Base-by-base conservation (phyloP, 306 rosid genomes). In the Phaseolus lunatus region DNA sequence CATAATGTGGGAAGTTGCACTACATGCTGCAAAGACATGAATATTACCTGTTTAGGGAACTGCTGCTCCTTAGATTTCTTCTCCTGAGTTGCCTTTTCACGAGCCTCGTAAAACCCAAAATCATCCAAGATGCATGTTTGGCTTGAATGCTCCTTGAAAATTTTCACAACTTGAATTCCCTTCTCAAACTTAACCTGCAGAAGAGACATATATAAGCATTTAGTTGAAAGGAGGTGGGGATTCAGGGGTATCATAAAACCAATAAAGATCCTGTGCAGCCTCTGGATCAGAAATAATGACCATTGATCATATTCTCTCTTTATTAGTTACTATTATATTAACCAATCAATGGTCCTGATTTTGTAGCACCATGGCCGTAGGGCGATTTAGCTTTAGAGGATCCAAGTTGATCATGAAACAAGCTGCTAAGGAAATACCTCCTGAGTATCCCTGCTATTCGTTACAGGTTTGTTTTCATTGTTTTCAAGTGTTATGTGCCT, bases 361-460 rank as follows among this genome's bases (percentile, higher is more conserved):
- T 37, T 37, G 43, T 12, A 37, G 12, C 43, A 37, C 43, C 7
- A 3, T 37, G 43, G 43, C 43, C 9, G 43, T 9, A 31, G 35
- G 3, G 31, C 7, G 41, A 35, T 35, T 35, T 35, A 35, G 35
- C 35, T 31, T 5, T 5, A 31, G 37, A 33, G 39, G 39, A 33
- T 33, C 39, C 39, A 39, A 9, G 13, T 39, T 39, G 44, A 37
- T 37, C 43, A 68, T 33, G 43, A 80, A 80, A 58, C 52, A 72
- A 72, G 57, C 10, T 35, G 49, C 48, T 20, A 50, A 11, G 71
- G 12, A 56, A 58, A 82, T 85, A 87, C 90, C 90, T 87, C 90
- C 22, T 84, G 90, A 24, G 90, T 87, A 58, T 87, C 90, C 75
- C 90, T 82, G 7, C 90, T 87, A 20, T 87, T 87, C 1, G 88